Evolutionary conservation across 2,329 filamentous ascomycete species (phyloP), one percentile per base, ranked within the genome.

Genomic region (Ciborinia camelliae): DNA sequence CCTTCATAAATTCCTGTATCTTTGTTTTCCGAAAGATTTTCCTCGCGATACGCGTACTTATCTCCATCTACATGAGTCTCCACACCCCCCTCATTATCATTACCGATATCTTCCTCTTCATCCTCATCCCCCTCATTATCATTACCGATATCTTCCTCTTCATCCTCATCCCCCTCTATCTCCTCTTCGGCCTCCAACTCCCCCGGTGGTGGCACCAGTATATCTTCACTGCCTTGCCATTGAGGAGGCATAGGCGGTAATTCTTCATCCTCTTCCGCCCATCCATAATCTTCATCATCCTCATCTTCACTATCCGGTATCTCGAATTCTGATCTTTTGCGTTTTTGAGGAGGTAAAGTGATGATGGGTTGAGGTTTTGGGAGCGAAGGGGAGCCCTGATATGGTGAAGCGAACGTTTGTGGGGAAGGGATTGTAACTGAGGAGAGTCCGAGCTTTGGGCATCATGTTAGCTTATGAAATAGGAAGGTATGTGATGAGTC

Each of bases 231-330:
- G 26, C 86, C 86, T 75, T 88, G 86, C 84, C 85, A 88, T 73
- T 88, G 86, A 10, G 85, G 84, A n/a, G 85, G 85, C 75, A 82
- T 82, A 4, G 77, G 78, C 14, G 86, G 85, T 15, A 62, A 52
- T 59, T 82, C 81, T 63, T 89, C 87, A 70, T 88, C 86, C 52
- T 86, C 84, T 61, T 89, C 84, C 47, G 83, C 83, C 89, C 89
- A 92, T 18, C 87, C 88, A 71, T 90, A 91, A 71, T 90, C 86
- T 68, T 91, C 88, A 66, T 89, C 86, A 20, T 81, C 80, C 69
- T 74, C 71, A 37, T 82, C 84, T 51, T 87, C 85, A 68, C 84
- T 88, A 67, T 87, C 85, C 2, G 84, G 81, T 53, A 87, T 79
- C 70, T 87, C 85, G 57, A 85, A 78, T 61, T 82, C 83, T 5